Evolutionary conservation across 1,284 basidiomycete genomes (phyloP).

Genomic region (Ganoderma lingzhi): DNA sequence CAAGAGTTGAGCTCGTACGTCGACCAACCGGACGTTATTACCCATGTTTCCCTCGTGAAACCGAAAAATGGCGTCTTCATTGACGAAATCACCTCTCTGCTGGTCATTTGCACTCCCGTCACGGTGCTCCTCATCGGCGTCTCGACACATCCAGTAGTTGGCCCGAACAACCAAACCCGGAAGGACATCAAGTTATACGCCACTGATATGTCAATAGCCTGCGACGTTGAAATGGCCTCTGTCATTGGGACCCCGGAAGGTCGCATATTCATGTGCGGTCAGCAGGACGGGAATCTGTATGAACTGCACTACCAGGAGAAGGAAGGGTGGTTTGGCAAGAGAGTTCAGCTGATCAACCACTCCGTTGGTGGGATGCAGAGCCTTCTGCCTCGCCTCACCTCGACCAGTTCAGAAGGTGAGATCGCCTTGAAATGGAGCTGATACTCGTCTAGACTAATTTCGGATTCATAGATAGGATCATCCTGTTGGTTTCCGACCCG

Average conservation of each 20-base stretch:
- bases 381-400: constrained; percentile 71
- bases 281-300: constrained; percentile 89
- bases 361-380: constrained; percentile 80
- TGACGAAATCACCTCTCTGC: constrained; percentile 89
- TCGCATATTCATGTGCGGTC: constrained; percentile 91
- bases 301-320: constrained; percentile 93
- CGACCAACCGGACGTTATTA: constrained; percentile 92
- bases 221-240: constrained; percentile 86
- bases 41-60: constrained; percentile 84
- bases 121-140: constrained; percentile 90
- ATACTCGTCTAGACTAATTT: constrained; percentile 9
- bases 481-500: constrained; percentile 70
- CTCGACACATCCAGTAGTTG: constrained; percentile 60
- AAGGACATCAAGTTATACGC: constrained; percentile 90
- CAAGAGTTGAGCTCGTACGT: constrained; percentile 90
- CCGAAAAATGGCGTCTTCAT: constrained; percentile 89
- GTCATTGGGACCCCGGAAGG: constrained; percentile 85
- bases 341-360: constrained; percentile 84
- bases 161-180: constrained; percentile 54
- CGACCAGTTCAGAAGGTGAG: constrained; percentile 67
- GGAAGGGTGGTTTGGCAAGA: constrained; percentile 94
- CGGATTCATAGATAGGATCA: constrained; percentile 65
- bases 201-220: constrained; percentile 84
- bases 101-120: constrained; percentile 90
- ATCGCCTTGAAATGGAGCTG: background rate